Evolutionary conservation across 768 basidiomycete genomes (phyloP), one percentile per base, ranked within the genome.

Genomic region (Leccinum sublutescens): DNA sequence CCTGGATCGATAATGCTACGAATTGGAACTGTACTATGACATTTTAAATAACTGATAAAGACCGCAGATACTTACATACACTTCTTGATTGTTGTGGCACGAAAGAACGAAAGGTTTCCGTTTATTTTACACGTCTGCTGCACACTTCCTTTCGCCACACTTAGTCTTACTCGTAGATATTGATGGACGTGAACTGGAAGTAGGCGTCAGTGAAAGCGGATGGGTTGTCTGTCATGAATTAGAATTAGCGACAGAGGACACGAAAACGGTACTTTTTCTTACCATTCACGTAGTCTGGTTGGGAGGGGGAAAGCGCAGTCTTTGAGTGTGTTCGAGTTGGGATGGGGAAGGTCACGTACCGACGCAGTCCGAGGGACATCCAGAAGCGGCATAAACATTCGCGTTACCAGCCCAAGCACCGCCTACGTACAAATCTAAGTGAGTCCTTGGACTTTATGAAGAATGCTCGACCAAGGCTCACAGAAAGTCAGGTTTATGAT

Each of bases 151-250:
- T 23, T 38, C 3, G 2, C 34, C 43, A 7, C 49, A 14, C 36
- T 40, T 3, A 8, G 27, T 2, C 3, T 63, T n/a, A 66, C n/a
- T 66, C 55, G 59, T 80, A 81, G 27, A 81, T 66, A 29, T 73
- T 64, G 14, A 81, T 63, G 17, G 72, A 73, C 8, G 66, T 69
- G 57, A 81, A 73, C 27, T 77, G 66, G 65, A 79, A 81, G 63
- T 77, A 80, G 0, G 80, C 78, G 2, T 76, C 66, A 4, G 61
- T 59, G 64, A 80, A 81, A 2, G 78, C 79, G 3, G 62, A 48
- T 2, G 80, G 80, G 50, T 76, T 76, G 57, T 72, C 70, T 71
- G 45, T 5, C 47, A 45, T 11, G 9, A 49, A 47, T 43, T 9
- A 15, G n/a, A 4, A 11, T 58, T 10, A 62, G 56, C 10, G 25